A percentile compares a stretch with the other conserved stretches of the same genome.
phyloP scores from a whole-genome alignment of 371 early-diverging fungal species.

The Lichtheimia ornata region DNA sequence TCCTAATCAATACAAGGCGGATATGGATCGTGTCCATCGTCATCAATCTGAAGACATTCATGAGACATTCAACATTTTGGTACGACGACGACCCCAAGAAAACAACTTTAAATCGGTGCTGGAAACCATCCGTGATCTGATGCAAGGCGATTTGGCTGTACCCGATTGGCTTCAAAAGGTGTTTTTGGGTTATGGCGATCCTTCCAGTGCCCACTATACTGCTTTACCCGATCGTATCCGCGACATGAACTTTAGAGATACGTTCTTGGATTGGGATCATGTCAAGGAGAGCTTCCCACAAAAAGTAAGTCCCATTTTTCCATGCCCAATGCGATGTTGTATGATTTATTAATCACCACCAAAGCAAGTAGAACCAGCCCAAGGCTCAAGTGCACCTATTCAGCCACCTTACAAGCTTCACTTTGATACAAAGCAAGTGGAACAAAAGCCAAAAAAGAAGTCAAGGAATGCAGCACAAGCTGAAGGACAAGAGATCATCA shows the following conservation, averaged over 20 bases:
- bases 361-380: constrained; percentile 20
- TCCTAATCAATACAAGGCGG: constrained; percentile 78
- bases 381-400: constrained; percentile 19
- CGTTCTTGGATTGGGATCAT: constrained; percentile 85
- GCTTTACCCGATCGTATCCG: constrained; percentile 54
- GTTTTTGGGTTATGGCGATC: constrained; percentile 94
- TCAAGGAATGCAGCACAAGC: constrained; percentile 31
- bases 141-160: constrained; percentile 75
- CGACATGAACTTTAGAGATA: constrained; percentile 79
- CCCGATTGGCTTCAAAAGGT: constrained; percentile 91
- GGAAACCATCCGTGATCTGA: constrained; percentile 85
- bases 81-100: constrained; percentile 85
- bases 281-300: constrained; percentile 69
- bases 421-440: constrained; percentile 32
- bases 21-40: constrained; percentile 19
- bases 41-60: constrained; percentile 63
- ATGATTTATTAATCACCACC: neutral
- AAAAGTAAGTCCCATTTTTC: constrained; percentile 20
- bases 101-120: constrained; percentile 93
- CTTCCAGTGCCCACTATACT: constrained; percentile 71
- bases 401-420: constrained; percentile 69
- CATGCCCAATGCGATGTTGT: too few relatives aligned
- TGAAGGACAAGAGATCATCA: constrained; percentile 39
- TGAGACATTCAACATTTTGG: constrained; percentile 82
- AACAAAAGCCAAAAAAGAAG: constrained; percentile 44